Base-by-base conservation (phyloP, 768 basidiomycete species). In the Hygrophorus pudorinus region DNA sequence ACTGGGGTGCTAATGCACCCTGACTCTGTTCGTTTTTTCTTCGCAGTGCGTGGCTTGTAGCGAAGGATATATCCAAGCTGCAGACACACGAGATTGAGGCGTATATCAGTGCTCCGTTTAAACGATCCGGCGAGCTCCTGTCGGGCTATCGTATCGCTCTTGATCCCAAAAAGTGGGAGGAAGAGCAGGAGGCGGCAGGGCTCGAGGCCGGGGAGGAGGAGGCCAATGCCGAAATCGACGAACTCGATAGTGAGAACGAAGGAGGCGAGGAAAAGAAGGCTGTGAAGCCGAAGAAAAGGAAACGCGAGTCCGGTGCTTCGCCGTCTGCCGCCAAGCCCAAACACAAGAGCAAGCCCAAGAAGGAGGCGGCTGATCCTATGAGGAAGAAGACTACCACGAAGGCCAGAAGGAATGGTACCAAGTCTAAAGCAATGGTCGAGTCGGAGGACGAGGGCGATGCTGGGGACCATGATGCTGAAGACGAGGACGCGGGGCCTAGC, bases 1-100 rank as follows among this genome's bases (percentile, higher is more conserved):
- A n/a, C 4, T 24, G 16, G 14, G n/a, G 24, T 33, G 9, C 31
- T 35, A 17, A 24, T 21, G n/a, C n/a, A n/a, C n/a, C n/a, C 4
- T 5, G 5, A 13, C 5, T 2, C 36, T 9, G 24, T 24, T 38
- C 32, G 12, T 32, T 10, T 10, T 18, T 24, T 17, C 11, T 40
- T 33, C 14, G 6, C 51, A 97, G 93, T 65, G 75, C 88, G 14
- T 97, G 93, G 93, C 70, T 87, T 33, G 68, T 78, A 27, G 59
- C 81, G 1, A 84, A 83, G 55, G 93, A 96, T 61, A 79, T 97
- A 42, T 85, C 80, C 16, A 75, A 75, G 49, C 75, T 97, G 18
- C 75, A 81, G 54, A 60, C 69, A 4, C 76, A 85, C 60, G 87
- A 89, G 64, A 94, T 98, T 64, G 74, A 85, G 51, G 72, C 81